Percentiles rank a stretch among this genome's conserved stretches.
phyloP scores from a whole-genome alignment of 352 stramenopile genomes.

The Globisporangium middletonii region DNA sequence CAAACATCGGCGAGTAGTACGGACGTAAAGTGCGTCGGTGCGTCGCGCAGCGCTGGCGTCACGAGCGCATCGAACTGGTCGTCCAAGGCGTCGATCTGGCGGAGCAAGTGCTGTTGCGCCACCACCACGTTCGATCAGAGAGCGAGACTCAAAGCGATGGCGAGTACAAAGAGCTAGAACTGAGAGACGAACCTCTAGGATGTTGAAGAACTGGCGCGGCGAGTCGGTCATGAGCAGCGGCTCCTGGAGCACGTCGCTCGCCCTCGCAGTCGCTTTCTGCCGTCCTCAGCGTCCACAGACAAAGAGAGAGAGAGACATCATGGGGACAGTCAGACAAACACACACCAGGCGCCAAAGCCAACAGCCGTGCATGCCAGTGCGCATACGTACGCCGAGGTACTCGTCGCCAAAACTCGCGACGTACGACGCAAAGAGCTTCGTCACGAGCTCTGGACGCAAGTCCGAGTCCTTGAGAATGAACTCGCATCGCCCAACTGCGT shows the following conservation, averaged over 20 bases:
- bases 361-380: not conserved
- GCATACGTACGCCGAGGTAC: constrained; percentile 41
- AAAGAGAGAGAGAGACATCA: no score
- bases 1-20: not conserved
- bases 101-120: constrained; percentile 22
- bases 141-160: not conserved
- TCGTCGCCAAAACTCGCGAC: constrained; percentile 53
- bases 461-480: constrained; percentile 66
- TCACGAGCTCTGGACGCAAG: constrained; percentile 55
- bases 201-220: constrained; percentile 55
- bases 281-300: not conserved
- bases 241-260: constrained; percentile 63
- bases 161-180: not conserved
- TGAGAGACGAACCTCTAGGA: constrained; percentile 38
- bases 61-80: constrained; percentile 49
- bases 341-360: not conserved
- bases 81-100: constrained; percentile 55
- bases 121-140: constrained; percentile 21
- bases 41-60: constrained; percentile 26
- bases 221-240: constrained; percentile 50
- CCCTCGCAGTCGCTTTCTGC: constrained; percentile 52
- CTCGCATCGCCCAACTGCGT: constrained; percentile 43
- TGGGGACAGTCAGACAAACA: no score
- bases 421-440: constrained; percentile 63
- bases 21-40: constrained; percentile 75